Percentiles rank a stretch among this genome's conserved stretches.
phyloP scores from a whole-genome alignment of 176 grass and related monocot genomes.

The Cocos nucifera region DNA sequence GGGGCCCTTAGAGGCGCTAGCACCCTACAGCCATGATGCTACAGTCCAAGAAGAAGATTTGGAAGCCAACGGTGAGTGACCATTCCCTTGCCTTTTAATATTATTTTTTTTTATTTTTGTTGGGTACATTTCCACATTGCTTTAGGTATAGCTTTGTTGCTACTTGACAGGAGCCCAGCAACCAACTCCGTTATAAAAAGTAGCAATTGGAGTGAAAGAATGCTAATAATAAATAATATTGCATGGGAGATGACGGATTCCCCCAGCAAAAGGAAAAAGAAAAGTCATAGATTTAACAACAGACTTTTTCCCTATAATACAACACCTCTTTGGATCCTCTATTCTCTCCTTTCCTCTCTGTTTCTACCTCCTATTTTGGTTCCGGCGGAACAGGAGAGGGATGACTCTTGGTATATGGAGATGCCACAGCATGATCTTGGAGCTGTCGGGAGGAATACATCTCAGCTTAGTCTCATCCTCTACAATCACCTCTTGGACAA shows the following conservation, averaged over 20 bases:
- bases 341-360: background rate
- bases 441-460: slow-evolving; percentile 75
- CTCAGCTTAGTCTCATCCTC: slow-evolving; percentile 75
- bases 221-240: slow-evolving; percentile 36
- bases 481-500: slow-evolving; percentile 78
- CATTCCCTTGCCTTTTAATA: no score
- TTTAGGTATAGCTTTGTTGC: background rate
- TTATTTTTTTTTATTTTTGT: no score
- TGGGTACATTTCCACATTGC: no score
- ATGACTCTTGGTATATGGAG: slow-evolving; percentile 33
- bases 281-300: slow-evolving; percentile 15
- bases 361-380: slow-evolving; percentile 6
- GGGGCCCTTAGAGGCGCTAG: no score
- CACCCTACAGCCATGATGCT: no score
- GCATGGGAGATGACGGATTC: slow-evolving; percentile 20
- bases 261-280: slow-evolving; percentile 20
- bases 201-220: slow-evolving; percentile 9
- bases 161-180: slow-evolving; percentile 9
- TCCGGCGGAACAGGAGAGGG: slow-evolving; percentile 4
- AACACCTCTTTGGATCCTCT: no score
- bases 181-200: slow-evolving; percentile 14
- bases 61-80: no score
- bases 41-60: no score
- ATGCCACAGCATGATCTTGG: slow-evolving; percentile 87
- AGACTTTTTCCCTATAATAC: slow-evolving; percentile 22